Conservation (phyloP, 768 basidiomycete genomes). For the Kwoniella shandongensis region DNA sequence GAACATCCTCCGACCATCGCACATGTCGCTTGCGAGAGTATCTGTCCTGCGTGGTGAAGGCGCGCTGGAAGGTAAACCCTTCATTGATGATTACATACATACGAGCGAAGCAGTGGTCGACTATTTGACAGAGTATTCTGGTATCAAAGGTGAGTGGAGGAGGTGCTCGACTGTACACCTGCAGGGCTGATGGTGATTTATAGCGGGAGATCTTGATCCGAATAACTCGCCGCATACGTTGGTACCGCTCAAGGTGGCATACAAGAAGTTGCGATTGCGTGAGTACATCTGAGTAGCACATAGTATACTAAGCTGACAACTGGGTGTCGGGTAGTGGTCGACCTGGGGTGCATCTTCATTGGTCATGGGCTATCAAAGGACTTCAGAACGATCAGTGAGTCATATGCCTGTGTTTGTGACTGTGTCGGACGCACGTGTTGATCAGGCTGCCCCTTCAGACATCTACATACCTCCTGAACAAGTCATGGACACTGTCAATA, state of each 20-base stretch:
- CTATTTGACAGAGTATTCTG: conserved; percentile 95
- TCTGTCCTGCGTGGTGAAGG: conserved; percentile 89
- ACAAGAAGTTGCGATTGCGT: conserved; percentile 86
- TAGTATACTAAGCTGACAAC: conserved; percentile 1
- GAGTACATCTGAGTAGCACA: conserved; percentile 10
- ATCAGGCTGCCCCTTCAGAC: conserved; percentile 62
- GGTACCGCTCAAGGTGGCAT: conserved; percentile 94
- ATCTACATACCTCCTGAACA: conserved; percentile 93
- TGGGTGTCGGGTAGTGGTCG: conserved; percentile 62
- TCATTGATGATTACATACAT: conserved; percentile 98
- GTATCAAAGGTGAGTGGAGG: conserved; percentile 74
- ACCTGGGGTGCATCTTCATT: conserved; percentile 92
- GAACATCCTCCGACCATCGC: conserved; percentile 84
- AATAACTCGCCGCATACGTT: conserved; percentile 77
- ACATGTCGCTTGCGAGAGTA: conserved; percentile 88
- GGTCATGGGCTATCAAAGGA: conserved; percentile 97
- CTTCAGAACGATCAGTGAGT: conserved; percentile 94
- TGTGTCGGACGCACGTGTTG: too few relatives aligned
- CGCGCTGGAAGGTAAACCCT: conserved; percentile 74
- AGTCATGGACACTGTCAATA: conserved; percentile 94
- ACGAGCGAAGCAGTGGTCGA: conserved; percentile 94
- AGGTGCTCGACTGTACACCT: background rate
- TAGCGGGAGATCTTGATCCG: conserved; percentile 91
- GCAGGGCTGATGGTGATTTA: conserved; percentile 3
- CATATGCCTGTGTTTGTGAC: too few relatives aligned